phyloP scores from a whole-genome alignment of 2,329 filamentous ascomycete species.

The Fonsecaea pedrosoi region DNA sequence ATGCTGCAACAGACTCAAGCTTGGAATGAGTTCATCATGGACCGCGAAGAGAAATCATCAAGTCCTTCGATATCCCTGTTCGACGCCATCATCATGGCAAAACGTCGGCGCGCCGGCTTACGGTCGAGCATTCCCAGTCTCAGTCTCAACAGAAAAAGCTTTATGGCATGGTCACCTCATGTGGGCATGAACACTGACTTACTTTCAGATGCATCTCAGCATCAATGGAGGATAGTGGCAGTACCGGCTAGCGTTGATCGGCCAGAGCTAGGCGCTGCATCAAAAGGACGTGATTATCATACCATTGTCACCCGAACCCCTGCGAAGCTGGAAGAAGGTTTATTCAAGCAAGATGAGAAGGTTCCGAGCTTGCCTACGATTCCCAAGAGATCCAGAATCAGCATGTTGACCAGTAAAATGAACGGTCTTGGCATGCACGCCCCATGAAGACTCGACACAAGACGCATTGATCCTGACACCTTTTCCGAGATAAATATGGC shows the following conservation, averaged over 20 bases:
- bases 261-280: constrained; percentile 28
- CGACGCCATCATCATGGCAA: constrained; percentile 69
- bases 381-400: constrained; percentile 27
- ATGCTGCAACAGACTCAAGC: constrained; percentile 70
- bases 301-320: constrained; percentile 71
- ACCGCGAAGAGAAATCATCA: constrained; percentile 62
- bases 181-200: constrained; percentile 57
- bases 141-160: constrained; percentile 32
- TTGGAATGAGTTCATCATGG: constrained; percentile 70
- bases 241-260: constrained; percentile 62
- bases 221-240: constrained; percentile 68
- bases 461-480: neutral
- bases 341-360: constrained; percentile 51
- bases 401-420: constrained; percentile 29
- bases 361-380: constrained; percentile 31
- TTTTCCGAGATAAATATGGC: neutral
- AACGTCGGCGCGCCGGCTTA: constrained; percentile 66
- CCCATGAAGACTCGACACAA: constrained; percentile 17
- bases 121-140: constrained; percentile 29
- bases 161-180: constrained; percentile 45
- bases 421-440: constrained; percentile 40
- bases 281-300: constrained; percentile 62
- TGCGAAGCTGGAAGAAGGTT: constrained; percentile 78
- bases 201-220: constrained; percentile 67
- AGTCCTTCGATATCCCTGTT: constrained; percentile 62